These are phyloP conservation scores for Calamus simplicifolius DNA, from an alignment of 176 grass and related monocot genomes.

Conservation along the genomic window DNA sequence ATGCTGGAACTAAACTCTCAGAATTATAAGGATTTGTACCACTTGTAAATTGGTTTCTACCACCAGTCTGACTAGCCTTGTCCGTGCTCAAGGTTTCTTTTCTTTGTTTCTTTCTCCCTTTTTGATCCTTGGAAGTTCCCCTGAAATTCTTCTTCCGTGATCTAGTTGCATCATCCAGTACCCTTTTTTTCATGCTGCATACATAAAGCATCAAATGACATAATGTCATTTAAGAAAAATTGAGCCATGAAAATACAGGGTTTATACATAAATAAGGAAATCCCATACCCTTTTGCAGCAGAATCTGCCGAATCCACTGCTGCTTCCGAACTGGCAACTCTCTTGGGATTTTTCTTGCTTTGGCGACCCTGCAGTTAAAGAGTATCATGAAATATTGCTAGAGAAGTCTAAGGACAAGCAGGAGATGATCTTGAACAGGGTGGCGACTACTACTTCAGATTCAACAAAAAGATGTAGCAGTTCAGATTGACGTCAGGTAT, in stretches of 20 bases:
- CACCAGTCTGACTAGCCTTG: neutral
- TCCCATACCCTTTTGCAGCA: conserved; percentile 36
- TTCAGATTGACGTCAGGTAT: no score
- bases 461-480: neutral
- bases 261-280: neutral
- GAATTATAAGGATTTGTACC: conserved; percentile 9
- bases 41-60: neutral
- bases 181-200: conserved; percentile 35
- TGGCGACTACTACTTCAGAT: neutral
- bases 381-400: neutral
- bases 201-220: neutral
- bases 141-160: conserved; percentile 11
- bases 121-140: neutral
- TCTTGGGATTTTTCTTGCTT: conserved; percentile 26
- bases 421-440: neutral
- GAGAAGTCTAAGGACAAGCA: neutral
- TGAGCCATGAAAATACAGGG: neutral
- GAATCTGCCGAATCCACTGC: conserved; percentile 2
- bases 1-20: conserved; percentile 6
- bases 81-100: conserved; percentile 21
- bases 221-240: no score
- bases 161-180: conserved; percentile 9
- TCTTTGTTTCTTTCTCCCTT: conserved; percentile 29
- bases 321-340: conserved; percentile 5
- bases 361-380: conserved; percentile 46